A percentile compares a stretch with the other conserved stretches of the same genome.
Conservation (phyloP, 2,329 filamentous ascomycete genomes). For the Xylaria sp. region DNA sequence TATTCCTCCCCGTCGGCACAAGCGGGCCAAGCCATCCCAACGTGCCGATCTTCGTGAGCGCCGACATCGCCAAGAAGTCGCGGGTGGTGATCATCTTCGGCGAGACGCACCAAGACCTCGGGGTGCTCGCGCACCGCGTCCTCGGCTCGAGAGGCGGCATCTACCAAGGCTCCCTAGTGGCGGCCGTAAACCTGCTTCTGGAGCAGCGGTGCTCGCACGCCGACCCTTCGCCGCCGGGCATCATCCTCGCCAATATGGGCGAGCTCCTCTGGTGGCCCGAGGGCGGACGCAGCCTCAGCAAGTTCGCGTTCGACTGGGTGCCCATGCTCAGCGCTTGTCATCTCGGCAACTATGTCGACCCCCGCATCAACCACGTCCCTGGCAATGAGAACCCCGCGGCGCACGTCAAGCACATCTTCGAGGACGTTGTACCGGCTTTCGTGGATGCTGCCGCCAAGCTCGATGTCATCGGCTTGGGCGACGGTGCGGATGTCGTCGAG, state of each 20-base stretch:
- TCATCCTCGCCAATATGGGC: constrained; percentile 80
- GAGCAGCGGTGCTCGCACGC: constrained; percentile 42
- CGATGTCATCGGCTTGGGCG: constrained; percentile 74
- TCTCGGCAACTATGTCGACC: constrained; percentile 56
- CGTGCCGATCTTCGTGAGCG: constrained; percentile 68
- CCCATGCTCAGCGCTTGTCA: constrained; percentile 69
- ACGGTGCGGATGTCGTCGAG: constrained; percentile 64
- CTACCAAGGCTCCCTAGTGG: constrained; percentile 71
- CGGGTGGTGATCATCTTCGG: constrained; percentile 78
- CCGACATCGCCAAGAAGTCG: constrained; percentile 58
- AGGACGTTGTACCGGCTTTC: constrained; percentile 61
- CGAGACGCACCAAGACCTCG: constrained; percentile 73
- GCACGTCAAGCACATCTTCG: constrained; percentile 73
- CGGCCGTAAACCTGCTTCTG: constrained; percentile 59
- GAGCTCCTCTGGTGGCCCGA: constrained; percentile 78
- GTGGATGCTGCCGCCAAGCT: constrained; percentile 59
- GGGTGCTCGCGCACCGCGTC: constrained; percentile 73
- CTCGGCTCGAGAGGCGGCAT: constrained; percentile 69
- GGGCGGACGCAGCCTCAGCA: constrained; percentile 63
- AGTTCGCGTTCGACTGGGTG: constrained; percentile 60
- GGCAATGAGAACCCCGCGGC: constrained; percentile 61
- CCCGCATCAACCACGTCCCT: constrained; percentile 64
- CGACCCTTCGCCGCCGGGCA: constrained; percentile 53
- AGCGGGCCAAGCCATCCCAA: constrained; percentile 56
- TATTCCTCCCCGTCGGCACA: constrained; percentile 40